A percentile compares a stretch with the other conserved stretches of the same genome.
Evolutionary conservation across 1,284 basidiomycete species (phyloP).

Genomic region (Exobasidium cylindrosporum): DNA sequence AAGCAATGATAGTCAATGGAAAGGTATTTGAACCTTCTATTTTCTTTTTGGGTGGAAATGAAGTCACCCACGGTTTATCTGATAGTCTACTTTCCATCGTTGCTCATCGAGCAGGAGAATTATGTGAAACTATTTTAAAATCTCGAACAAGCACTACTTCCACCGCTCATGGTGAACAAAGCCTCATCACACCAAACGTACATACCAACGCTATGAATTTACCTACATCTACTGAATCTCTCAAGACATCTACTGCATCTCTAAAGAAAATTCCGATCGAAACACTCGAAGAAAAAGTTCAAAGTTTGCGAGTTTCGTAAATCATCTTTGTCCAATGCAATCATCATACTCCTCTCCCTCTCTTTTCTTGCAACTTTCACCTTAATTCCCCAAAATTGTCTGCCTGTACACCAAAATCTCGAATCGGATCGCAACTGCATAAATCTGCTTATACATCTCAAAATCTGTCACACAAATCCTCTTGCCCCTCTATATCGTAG

Average conservation of each 20-base stretch:
- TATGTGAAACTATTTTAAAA: slow-evolving; percentile 16
- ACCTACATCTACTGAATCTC: background rate
- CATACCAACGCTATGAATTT: too few relatives aligned
- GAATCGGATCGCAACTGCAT: too few relatives aligned
- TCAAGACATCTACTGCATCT: background rate
- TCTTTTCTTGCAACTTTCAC: background rate
- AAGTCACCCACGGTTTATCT: slow-evolving; percentile 47
- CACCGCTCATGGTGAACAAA: background rate
- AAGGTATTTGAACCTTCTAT: slow-evolving; percentile 25
- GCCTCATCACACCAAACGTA: background rate
- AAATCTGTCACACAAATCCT: too few relatives aligned
- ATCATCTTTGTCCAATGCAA: too few relatives aligned
- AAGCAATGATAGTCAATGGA: background rate
- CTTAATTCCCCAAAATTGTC: too few relatives aligned
- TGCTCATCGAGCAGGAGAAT: slow-evolving; percentile 46
- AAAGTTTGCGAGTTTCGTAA: background rate
- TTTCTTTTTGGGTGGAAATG: slow-evolving; percentile 52
- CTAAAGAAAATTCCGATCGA: background rate
- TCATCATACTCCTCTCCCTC: too few relatives aligned
- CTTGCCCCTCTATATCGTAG: too few relatives aligned
- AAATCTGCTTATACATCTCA: too few relatives aligned
- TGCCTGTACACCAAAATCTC: too few relatives aligned
- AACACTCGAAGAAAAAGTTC: background rate
- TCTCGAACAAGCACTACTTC: background rate
- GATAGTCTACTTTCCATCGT: slow-evolving; percentile 49